A percentile compares a stretch with the other conserved stretches of the same genome.
Evolutionary conservation across 192 early-diverging fungal genomes (phyloP).

Genomic region (Pilobolus umbonatus): DNA sequence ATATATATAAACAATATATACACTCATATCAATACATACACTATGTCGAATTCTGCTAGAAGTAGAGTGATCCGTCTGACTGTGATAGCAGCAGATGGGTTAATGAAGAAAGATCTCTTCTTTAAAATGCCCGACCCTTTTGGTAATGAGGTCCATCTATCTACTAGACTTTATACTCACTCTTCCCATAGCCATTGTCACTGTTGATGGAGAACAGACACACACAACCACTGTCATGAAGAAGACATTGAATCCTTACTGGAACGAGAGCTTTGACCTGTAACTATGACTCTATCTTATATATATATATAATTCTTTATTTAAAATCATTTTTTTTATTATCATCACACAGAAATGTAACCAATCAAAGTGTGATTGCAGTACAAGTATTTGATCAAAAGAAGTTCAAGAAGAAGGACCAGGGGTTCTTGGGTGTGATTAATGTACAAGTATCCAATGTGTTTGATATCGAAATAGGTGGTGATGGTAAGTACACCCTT

Average conservation of each 20-base stretch:
- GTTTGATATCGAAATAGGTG: slow-evolving; percentile 71
- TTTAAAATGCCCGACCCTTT: slow-evolving; percentile 91
- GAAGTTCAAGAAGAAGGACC: slow-evolving; percentile 88
- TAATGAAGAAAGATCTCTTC: slow-evolving; percentile 90
- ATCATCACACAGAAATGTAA: slow-evolving; percentile 54
- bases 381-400: slow-evolving; percentile 98
- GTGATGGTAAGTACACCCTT: slow-evolving; percentile 35
- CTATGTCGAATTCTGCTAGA: not conserved
- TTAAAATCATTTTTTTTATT: not conserved
- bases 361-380: slow-evolving; percentile 73
- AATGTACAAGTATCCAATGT: slow-evolving; percentile 81
- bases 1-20: too few species aligned
- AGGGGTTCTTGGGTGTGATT: slow-evolving; percentile 89
- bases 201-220: slow-evolving; percentile 95
- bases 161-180: not conserved
- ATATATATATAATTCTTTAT: too few species aligned
- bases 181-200: slow-evolving; percentile 72
- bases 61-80: slow-evolving; percentile 17
- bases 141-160: slow-evolving; percentile 38
- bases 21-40: too few species aligned
- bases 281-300: slow-evolving; percentile 15
- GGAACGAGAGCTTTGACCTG: slow-evolving; percentile 35
- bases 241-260: slow-evolving; percentile 91
- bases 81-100: slow-evolving; percentile 89
- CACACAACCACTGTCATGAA: slow-evolving; percentile 88